Percentiles rank a stretch among this genome's conserved stretches.
phyloP scores from a whole-genome alignment of 805 yeast genomes.

The Candida peoriensis region DNA sequence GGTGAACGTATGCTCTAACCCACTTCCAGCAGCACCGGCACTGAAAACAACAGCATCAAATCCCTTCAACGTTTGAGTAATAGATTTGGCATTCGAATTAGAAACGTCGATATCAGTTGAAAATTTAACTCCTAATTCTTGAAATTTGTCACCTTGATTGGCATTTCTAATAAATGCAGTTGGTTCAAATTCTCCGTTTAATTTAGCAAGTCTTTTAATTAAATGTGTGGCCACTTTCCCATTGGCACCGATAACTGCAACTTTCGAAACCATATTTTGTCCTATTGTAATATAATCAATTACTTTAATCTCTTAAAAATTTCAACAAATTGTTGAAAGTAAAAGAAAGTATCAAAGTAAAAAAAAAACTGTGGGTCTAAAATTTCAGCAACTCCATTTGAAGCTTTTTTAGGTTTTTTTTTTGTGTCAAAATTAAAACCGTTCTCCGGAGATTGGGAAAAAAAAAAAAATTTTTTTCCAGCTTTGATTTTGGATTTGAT shows the following conservation, averaged over 20 bases:
- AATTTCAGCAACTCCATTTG: too few relatives aligned
- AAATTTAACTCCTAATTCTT: slow-evolving; percentile 30
- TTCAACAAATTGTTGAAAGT: too few relatives aligned
- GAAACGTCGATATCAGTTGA: slow-evolving; percentile 36
- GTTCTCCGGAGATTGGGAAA: too few relatives aligned
- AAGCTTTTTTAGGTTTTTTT: too few relatives aligned
- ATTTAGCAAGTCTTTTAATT: slow-evolving; percentile 29
- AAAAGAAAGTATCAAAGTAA: too few relatives aligned
- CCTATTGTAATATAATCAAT: too few relatives aligned
- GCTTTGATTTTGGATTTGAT: too few relatives aligned
- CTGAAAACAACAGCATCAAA: slow-evolving; percentile 53
- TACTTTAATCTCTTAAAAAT: too few relatives aligned
- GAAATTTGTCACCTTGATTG: slow-evolving; percentile 39
- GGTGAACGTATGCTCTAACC: slow-evolving; percentile 37
- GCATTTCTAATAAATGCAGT: slow-evolving; percentile 40
- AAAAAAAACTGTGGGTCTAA: too few relatives aligned
- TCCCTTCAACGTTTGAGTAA: slow-evolving; percentile 37
- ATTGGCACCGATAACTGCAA: slow-evolving; percentile 55
- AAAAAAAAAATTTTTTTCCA: too few relatives aligned
- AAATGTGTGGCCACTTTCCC: slow-evolving; percentile 54
- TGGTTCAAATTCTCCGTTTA: slow-evolving; percentile 31
- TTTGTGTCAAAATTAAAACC: too few relatives aligned
- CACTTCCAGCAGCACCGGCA: slow-evolving; percentile 61
- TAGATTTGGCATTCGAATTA: slow-evolving; percentile 28
- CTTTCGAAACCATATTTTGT: slow-evolving; percentile 21